A percentile compares a stretch with the other conserved stretches of the same genome.
These are phyloP conservation scores for Penicillium psychrofluorescens DNA, from an alignment of 495 filamentous ascomycete genomes.

Conservation along the genomic window DNA sequence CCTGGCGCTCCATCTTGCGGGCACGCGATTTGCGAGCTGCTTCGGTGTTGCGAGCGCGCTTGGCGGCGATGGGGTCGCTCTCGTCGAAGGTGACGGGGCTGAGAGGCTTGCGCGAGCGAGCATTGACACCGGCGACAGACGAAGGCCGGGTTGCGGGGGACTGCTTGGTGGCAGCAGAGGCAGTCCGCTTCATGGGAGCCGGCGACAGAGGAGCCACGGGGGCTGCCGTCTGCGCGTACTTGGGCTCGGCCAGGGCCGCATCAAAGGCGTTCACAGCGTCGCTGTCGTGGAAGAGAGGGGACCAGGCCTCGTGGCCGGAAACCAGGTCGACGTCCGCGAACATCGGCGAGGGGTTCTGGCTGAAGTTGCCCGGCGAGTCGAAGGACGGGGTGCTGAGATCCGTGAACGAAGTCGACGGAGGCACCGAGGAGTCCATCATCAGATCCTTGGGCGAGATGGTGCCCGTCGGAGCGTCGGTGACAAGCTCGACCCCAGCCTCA, in stretches of 20 bases:
- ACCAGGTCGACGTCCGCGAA: conserved; percentile 30
- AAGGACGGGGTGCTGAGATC: conserved; percentile 77
- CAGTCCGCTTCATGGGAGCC: conserved; percentile 35
- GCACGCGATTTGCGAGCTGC: conserved; percentile 92
- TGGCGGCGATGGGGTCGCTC: conserved; percentile 71
- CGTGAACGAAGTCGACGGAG: conserved; percentile 76
- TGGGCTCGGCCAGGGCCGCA: conserved; percentile 18
- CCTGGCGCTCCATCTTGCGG: conserved; percentile 65
- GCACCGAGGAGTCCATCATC: conserved; percentile 67
- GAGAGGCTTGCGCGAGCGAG: conserved; percentile 70
- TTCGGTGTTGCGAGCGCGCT: conserved; percentile 91
- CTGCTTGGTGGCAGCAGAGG: conserved; percentile 40
- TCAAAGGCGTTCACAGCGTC: conserved; percentile 33
- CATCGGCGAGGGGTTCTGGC: conserved; percentile 71
- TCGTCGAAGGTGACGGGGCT: conserved; percentile 56
- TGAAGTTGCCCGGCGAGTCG: conserved; percentile 60
- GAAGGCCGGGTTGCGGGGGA: conserved; percentile 27
- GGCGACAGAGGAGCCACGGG: conserved; percentile 24
- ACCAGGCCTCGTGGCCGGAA: conserved; percentile 26
- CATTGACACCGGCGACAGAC: conserved; percentile 57
- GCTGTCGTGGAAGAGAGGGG: conserved; percentile 54
- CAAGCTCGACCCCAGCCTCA: conserved; percentile 7
- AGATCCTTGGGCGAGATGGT: conserved; percentile 87
- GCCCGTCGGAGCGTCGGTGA: conserved; percentile 25
- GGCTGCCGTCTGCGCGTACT: conserved; percentile 32